phyloP scores from a whole-genome alignment of 2,329 filamentous ascomycete species.

The Talaromyces pinophilus region DNA sequence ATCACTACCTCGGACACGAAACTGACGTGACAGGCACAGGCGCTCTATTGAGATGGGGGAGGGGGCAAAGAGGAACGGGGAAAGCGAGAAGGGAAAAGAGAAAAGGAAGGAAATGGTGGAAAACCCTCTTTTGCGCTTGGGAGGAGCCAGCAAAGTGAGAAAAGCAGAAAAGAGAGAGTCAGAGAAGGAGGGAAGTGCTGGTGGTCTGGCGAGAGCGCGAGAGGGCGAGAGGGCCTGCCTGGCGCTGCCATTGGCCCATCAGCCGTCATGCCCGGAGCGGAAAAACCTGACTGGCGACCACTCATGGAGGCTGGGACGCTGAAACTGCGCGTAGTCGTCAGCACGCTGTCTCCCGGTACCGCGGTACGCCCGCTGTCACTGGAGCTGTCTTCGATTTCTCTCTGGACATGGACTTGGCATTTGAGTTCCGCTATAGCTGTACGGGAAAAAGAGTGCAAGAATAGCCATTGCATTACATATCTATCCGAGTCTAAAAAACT shows the following conservation, averaged over 20 bases:
- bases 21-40: background rate
- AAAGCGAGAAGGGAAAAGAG: conserved; percentile 29
- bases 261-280: conserved; percentile 19
- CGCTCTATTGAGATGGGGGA: conserved; percentile 17
- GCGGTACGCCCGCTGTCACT: background rate
- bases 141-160: background rate
- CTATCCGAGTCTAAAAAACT: background rate
- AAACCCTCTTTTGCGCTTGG: background rate
- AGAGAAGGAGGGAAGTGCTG: conserved; percentile 15
- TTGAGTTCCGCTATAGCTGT: background rate
- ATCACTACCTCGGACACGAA: background rate
- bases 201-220: background rate
- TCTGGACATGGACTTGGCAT: background rate
- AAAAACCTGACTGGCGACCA: conserved; percentile 21
- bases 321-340: conserved; percentile 20
- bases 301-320: conserved; percentile 15
- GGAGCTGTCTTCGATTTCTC: background rate
- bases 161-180: background rate
- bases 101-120: conserved; percentile 23
- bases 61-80: conserved; percentile 26
- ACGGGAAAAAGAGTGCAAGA: background rate
- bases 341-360: conserved; percentile 13
- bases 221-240: conserved; percentile 14
- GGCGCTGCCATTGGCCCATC: conserved; percentile 15
- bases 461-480: background rate